These are phyloP conservation scores for Colletotrichum sp. DNA, from an alignment of 2,329 filamentous ascomycete species.

Conservation along the genomic window DNA sequence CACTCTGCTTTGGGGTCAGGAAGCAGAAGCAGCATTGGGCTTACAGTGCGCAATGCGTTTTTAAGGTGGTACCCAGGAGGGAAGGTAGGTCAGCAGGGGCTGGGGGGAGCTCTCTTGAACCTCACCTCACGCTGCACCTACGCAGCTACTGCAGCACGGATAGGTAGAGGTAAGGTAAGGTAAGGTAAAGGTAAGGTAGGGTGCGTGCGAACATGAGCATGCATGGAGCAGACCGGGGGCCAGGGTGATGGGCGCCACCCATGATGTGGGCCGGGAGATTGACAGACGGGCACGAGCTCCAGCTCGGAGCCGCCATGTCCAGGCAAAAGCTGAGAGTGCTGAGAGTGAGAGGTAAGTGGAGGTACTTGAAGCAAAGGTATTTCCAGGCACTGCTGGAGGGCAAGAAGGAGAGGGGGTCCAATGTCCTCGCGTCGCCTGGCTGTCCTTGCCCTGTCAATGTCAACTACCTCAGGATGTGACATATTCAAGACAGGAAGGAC, in stretches of 20 bases:
- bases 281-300: background rate
- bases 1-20: background rate
- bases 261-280: slow-evolving; percentile 15
- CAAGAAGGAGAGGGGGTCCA: background rate
- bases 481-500: background rate
- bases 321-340: background rate
- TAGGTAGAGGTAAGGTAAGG: background rate
- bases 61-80: background rate
- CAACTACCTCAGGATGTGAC: background rate
- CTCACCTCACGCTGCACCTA: no score
- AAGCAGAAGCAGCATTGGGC: background rate
- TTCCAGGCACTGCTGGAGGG: background rate
- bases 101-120: no score
- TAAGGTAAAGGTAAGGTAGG: slow-evolving; percentile 6
- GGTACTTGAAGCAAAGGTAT: background rate
- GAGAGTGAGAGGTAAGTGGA: background rate
- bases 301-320: background rate
- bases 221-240: background rate
- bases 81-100: no score
- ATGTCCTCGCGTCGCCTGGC: background rate
- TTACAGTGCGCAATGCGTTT: background rate
- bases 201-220: slow-evolving; percentile 6
- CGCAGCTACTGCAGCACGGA: background rate
- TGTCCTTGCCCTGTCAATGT: background rate
- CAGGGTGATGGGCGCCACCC: background rate